A percentile compares a stretch with the other conserved stretches of the same genome.
These are phyloP conservation scores for Fraxinus excelsior DNA, from an alignment of 257 asterid genomes.

Conservation along the genomic window DNA sequence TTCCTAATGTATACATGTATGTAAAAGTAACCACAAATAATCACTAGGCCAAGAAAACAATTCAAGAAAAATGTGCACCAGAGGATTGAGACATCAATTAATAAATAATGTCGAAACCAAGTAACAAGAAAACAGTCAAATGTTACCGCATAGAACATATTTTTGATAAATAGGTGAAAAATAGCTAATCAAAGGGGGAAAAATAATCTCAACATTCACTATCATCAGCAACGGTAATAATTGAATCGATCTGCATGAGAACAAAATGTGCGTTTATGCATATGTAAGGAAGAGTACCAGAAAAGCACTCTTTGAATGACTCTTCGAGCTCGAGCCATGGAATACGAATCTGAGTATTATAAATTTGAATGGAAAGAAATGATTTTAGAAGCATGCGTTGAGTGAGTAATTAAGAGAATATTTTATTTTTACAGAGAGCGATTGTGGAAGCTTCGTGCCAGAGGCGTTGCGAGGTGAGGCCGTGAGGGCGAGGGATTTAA, in stretches of 20 bases:
- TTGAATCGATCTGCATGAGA: not conserved
- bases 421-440: not conserved
- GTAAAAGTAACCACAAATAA: not conserved
- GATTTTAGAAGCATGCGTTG: too few species aligned
- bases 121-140: not conserved
- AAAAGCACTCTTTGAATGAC: not conserved
- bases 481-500: not conserved
- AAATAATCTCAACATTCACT: not conserved
- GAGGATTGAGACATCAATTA: not conserved
- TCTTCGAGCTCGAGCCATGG: not conserved
- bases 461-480: too few species aligned
- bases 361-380: too few species aligned
- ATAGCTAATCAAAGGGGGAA: not conserved
- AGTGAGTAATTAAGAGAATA: not conserved
- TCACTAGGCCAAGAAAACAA: too few species aligned
- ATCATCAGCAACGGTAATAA: not conserved
- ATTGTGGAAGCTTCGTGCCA: constrained; percentile 5
- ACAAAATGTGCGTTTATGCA: not conserved
- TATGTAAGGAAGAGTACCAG: not conserved
- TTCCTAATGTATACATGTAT: not conserved
- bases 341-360: not conserved
- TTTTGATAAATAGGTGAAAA: not conserved
- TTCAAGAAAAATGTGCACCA: not conserved
- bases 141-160: not conserved
- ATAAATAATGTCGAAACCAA: not conserved